Evolutionary conservation across 2,329 filamentous ascomycete species (phyloP).

Genomic region (Trichoderma sp.): DNA sequence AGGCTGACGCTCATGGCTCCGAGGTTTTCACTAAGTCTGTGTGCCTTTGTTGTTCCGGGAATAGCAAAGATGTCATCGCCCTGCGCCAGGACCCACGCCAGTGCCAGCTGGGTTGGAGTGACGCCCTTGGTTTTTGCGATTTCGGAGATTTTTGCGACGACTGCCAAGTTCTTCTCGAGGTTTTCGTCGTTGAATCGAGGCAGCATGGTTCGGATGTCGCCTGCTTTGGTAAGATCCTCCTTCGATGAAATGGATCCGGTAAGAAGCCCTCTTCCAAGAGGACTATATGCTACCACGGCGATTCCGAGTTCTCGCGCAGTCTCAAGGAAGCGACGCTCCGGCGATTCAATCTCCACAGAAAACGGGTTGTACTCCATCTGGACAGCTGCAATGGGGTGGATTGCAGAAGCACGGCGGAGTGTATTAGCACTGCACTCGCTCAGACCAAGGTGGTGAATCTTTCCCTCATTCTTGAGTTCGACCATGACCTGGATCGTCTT

Average conservation of each 20-base stretch:
- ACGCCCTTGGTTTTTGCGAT: constrained; percentile 55
- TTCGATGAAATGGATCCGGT: constrained; percentile 49
- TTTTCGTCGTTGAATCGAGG: constrained; percentile 27
- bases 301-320: constrained; percentile 60
- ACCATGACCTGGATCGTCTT: constrained; percentile 55
- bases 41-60: constrained; percentile 50
- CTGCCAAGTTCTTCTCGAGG: constrained; percentile 49
- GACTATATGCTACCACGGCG: constrained; percentile 59
- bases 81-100: constrained; percentile 65
- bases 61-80: constrained; percentile 63
- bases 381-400: constrained; percentile 51
- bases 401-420: constrained; percentile 51
- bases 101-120: constrained; percentile 58
- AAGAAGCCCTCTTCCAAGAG: constrained; percentile 60
- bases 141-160: constrained; percentile 50
- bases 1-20: background rate
- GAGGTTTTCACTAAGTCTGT: background rate
- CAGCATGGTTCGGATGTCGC: constrained; percentile 43
- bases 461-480: constrained; percentile 52
- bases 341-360: constrained; percentile 59
- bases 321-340: constrained; percentile 48
- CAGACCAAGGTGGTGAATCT: constrained; percentile 59
- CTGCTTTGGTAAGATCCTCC: constrained; percentile 42
- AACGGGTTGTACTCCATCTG: constrained; percentile 59
- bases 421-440: constrained; percentile 52